Evolutionary conservation across 768 basidiomycete genomes (phyloP), one percentile per base, ranked within the genome.

Genomic region (Baorangia bicolor): DNA sequence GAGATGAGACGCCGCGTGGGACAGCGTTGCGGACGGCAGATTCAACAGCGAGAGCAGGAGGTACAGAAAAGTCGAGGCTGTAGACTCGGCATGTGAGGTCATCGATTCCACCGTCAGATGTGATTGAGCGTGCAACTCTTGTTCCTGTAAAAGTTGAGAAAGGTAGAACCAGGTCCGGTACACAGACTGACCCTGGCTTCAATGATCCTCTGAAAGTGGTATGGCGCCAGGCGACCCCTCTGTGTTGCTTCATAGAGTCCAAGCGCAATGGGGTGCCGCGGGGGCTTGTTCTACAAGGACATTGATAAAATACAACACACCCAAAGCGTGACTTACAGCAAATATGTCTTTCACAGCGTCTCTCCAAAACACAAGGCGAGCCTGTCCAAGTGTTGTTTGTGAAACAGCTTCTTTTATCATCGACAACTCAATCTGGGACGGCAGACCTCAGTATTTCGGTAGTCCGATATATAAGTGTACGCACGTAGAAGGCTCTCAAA

Each of bases 321-420:
- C 43, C 14, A 18, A 16, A 31, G 51, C 79, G 68, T 64, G 42
- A 67, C 70, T 55, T 46, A 88, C 92, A 66, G 87, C 80, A 63
- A 75, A 75, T 21, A 92, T 82, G 44, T 74, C 79, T 63, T 85
- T 88, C 27, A 93, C 65, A 13, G 88, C 85, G 65, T 94, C 90
- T 62, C 84, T 81, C 92, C 92, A 94, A 68, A 93, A 94, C 67
- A 92, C 86, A 76, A 92, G 81, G 60, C 90, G 80, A 80, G 92
- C 90, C 68, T 84, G 83, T n/a, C 90, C 92, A 53, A 94, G 83
- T 37, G 81, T 76, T 34, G 81, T 67, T 55, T 87, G 88, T 18
- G 90, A 89, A 14, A 90, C 87, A 37, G 79, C 75, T 57, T 94
- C 92, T 69, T 86, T 88, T 18, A 92, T 73, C 67, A 76, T 87